A percentile compares a stretch with the other conserved stretches of the same genome.
Evolutionary conservation across 345 rosid genomes (phyloP).

Genomic region (Durio zibethinus): DNA sequence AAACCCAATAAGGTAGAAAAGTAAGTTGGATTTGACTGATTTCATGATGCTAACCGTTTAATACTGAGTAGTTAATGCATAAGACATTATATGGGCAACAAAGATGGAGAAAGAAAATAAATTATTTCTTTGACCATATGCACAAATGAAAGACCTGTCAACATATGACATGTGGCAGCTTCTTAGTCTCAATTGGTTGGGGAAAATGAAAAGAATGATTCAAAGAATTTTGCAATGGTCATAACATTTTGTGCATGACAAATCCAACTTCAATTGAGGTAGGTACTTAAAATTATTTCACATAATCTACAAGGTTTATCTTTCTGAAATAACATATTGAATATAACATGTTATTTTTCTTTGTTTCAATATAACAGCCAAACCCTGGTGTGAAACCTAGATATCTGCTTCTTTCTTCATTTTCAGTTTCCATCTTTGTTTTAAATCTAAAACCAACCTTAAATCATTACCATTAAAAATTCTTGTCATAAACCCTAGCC

Average conservation of each 20-base stretch:
- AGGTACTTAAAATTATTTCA: background rate
- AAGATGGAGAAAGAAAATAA: background rate
- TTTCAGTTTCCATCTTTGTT: background rate
- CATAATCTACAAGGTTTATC: background rate
- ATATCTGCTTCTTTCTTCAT: background rate
- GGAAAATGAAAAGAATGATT: background rate
- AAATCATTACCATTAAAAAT: background rate
- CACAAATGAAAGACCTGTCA: background rate
- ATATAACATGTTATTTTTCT: background rate
- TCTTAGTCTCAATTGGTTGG: background rate
- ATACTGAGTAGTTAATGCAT: background rate
- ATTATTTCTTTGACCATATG: background rate
- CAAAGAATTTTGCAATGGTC: background rate
- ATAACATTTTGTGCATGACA: background rate
- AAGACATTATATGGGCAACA: background rate
- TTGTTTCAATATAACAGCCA: background rate
- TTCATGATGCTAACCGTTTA: slow-evolving; percentile 5
- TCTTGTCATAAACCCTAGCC: background rate
- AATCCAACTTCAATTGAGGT: background rate
- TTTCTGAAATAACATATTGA: background rate
- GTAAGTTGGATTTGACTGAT: background rate
- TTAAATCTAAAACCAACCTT: background rate
- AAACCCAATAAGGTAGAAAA: background rate
- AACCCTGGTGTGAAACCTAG: background rate
- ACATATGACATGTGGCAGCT: background rate